Evolutionary conservation across 139 green algal species (phyloP), one percentile per base, ranked within the genome.

Genomic region (Micractinium conductrix): DNA sequence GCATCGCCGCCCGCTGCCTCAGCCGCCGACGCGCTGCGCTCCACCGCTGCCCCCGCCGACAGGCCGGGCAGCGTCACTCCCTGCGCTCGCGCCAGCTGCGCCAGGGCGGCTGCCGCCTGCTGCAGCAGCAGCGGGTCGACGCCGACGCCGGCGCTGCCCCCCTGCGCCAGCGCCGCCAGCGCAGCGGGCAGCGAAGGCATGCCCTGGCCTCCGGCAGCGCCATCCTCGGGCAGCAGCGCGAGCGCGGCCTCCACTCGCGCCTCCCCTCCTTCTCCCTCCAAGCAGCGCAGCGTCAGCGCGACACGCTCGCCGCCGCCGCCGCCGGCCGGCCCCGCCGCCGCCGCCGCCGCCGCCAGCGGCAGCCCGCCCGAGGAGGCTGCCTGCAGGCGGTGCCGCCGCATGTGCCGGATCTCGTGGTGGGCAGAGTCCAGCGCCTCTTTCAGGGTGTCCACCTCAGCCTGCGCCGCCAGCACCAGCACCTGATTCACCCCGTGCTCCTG

Each of bases 401-500:
- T n/a, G 42, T 80, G 55, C 33, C 55, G 26, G 48, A 82, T 60
- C 43, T 87, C 73, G 17, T 65, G 55, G 24, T 65, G 44, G 0
- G 78, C 42, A 8, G 45, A 73, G 78, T 76, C 65, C 22, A 81
- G 40, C 37, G 74, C n/a, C 48, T 86, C 80, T 30, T 53, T 76
- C 40, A 86, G 70, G 9, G 44, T 60, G 30, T 89, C 85, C 12
- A 86, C 40, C 55, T 89, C 85, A 0, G 78, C 33, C 43, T 81
- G 76, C 10, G 76, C 76, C 2, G 76, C 76, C 58, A 82, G 55
- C 44, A 83, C 79, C 68, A 89, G 38, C 42, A 89, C 53, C 7
- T 68, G 40, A 71, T 80, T 86, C 8, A 87, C 35, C 12, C 58
- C 79, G 68, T 78, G 67, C 78, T 89, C 85, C 35, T 86, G 50